phyloP scores from a whole-genome alignment of 2,329 filamentous ascomycete species.

The Hypoxylon sp. region DNA sequence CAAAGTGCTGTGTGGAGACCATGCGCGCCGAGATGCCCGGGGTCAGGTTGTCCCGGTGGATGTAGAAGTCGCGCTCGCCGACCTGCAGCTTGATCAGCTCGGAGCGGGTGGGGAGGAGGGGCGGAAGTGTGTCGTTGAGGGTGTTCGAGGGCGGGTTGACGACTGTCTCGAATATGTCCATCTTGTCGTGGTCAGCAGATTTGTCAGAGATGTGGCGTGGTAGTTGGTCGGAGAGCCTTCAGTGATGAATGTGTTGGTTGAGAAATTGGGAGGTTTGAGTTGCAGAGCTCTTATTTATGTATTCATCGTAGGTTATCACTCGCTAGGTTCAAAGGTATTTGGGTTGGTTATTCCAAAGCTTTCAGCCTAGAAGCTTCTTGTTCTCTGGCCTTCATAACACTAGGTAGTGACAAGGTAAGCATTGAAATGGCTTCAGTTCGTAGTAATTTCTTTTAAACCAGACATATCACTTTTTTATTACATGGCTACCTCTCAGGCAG shows the following conservation, averaged over 20 bases:
- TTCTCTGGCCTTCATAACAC: background rate
- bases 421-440: background rate
- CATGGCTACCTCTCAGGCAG: background rate
- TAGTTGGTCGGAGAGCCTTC: background rate
- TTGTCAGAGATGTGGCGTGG: background rate
- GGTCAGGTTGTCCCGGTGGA: background rate
- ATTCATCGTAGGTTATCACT: too few relatives aligned
- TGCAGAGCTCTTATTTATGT: background rate
- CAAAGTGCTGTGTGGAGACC: slow-evolving; percentile 46
- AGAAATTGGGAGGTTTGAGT: background rate
- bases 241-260: background rate
- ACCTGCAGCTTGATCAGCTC: too few relatives aligned
- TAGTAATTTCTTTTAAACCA: too few relatives aligned
- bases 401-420: background rate
- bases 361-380: background rate
- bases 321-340: too few relatives aligned
- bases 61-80: background rate
- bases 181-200: background rate
- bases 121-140: background rate
- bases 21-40: background rate
- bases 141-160: too few relatives aligned
- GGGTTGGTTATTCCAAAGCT: background rate
- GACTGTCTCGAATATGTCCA: too few relatives aligned
- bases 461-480: too few relatives aligned
- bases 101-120: too few relatives aligned